Conservation (phyloP, 2,329 filamentous ascomycete species). For the Penicillium expansum region DNA sequence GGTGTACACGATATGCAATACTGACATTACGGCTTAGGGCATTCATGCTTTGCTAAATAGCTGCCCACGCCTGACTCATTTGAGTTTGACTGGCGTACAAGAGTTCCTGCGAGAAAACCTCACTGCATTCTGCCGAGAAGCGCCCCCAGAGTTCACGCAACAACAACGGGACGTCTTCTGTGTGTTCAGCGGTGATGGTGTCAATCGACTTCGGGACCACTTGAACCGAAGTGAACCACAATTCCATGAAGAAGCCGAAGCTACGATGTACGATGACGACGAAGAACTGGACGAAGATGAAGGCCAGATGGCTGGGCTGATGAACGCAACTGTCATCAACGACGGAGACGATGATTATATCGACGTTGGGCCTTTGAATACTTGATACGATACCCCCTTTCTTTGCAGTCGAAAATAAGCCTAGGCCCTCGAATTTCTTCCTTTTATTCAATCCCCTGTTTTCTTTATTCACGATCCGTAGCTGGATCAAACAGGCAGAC, state of each 20-base stretch:
- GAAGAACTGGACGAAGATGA: slow-evolving; percentile 46
- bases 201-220: slow-evolving; percentile 71
- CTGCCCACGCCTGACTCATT: slow-evolving; percentile 87
- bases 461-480: slow-evolving; percentile 10
- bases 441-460: slow-evolving; percentile 10
- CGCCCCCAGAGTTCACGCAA: slow-evolving; percentile 87
- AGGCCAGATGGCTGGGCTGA: slow-evolving; percentile 41
- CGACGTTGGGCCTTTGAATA: slow-evolving; percentile 35
- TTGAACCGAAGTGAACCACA: slow-evolving; percentile 56
- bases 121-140: slow-evolving; percentile 78
- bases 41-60: slow-evolving; percentile 86
- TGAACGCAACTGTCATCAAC: slow-evolving; percentile 43
- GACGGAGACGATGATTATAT: slow-evolving; percentile 45
- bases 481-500: slow-evolving; percentile 16
- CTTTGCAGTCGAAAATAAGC: slow-evolving; percentile 17
- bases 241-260: slow-evolving; percentile 35
- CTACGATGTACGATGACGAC: slow-evolving; percentile 46
- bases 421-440: slow-evolving; percentile 2
- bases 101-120: slow-evolving; percentile 86
- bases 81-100: slow-evolving; percentile 89
- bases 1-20: background rate
- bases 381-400: slow-evolving; percentile 37
- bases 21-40: slow-evolving; percentile 56
- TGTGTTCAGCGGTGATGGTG: slow-evolving; percentile 88
- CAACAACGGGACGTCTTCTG: slow-evolving; percentile 96